Percentiles rank a stretch among this genome's conserved stretches.
These are phyloP conservation scores for Arthrinium phaeospermum DNA, from an alignment of 2,329 filamentous ascomycete genomes.

Conservation along the genomic window DNA sequence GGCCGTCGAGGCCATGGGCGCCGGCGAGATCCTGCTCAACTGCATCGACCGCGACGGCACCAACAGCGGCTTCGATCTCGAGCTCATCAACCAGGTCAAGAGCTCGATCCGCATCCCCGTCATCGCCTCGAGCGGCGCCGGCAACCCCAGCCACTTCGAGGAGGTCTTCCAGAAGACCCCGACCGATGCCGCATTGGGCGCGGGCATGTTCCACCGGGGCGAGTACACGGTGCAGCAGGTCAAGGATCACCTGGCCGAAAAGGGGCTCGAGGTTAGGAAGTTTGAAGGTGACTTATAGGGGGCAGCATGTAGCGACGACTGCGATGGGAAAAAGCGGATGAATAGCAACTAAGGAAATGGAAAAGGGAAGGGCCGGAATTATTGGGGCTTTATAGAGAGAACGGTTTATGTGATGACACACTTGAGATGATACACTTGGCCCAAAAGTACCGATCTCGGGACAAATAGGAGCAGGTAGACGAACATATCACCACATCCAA, in stretches of 20 bases:
- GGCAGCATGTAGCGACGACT: background rate
- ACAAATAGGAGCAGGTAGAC: slow-evolving; percentile 30
- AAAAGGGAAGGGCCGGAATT: slow-evolving; percentile 16
- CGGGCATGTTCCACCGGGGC: slow-evolving; percentile 95
- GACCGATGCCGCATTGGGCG: slow-evolving; percentile 91
- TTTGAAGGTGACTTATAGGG: slow-evolving; percentile 66
- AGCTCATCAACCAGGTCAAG: slow-evolving; percentile 90
- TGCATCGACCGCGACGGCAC: slow-evolving; percentile 98
- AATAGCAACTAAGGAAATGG: slow-evolving; percentile 17
- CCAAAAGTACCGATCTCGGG: background rate
- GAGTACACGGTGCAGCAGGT: slow-evolving; percentile 96
- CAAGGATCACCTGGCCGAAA: slow-evolving; percentile 77
- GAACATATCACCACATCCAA: background rate
- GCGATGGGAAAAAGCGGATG: background rate
- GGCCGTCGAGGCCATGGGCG: slow-evolving; percentile 92
- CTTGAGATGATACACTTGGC: background rate
- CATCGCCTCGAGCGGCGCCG: slow-evolving; percentile 92
- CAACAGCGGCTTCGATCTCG: slow-evolving; percentile 92
- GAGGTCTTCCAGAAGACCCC: slow-evolving; percentile 87
- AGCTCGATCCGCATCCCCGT: slow-evolving; percentile 87
- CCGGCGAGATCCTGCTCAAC: slow-evolving; percentile 93
- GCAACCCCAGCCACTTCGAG: slow-evolving; percentile 83
- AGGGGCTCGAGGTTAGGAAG: slow-evolving; percentile 78
- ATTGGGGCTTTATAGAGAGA: background rate
- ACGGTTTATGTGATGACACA: background rate